phyloP scores from a whole-genome alignment of 2,329 filamentous ascomycete species.

The Aspergillus quadricinctus region DNA sequence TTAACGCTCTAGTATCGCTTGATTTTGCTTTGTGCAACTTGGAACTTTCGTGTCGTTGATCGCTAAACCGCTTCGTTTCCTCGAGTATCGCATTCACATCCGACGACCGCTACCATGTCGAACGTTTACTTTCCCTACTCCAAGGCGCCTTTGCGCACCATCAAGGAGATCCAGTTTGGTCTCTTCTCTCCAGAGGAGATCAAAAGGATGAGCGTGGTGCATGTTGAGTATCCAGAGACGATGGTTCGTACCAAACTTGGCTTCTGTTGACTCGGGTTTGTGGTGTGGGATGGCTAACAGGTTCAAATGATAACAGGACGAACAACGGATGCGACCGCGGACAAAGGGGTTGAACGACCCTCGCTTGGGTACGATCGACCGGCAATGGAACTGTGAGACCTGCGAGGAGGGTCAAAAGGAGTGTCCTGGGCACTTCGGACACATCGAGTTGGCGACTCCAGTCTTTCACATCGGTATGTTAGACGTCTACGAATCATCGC shows the following conservation, averaged over 20 bases:
- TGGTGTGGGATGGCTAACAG: constrained; percentile 16
- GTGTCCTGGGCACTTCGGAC: constrained; percentile 96
- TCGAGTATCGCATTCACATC: constrained; percentile 11
- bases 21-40: constrained; percentile 8
- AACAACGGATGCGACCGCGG: constrained; percentile 84
- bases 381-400: constrained; percentile 91
- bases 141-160: constrained; percentile 91
- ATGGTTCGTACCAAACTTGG: constrained; percentile 57
- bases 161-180: constrained; percentile 99
- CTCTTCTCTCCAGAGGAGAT: constrained; percentile 97
- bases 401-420: constrained; percentile 94
- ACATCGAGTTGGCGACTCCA: constrained; percentile 94
- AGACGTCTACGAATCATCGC: constrained; percentile 1
- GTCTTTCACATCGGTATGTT: constrained; percentile 75
- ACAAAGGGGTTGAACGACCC: constrained; percentile 93
- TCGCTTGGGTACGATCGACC: constrained; percentile 91
- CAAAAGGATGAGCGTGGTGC: constrained; percentile 95
- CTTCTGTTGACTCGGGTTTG: neutral
- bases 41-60: constrained; percentile 11
- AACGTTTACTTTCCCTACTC: constrained; percentile 88
- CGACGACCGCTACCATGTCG: constrained; percentile 64
- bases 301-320: constrained; percentile 53
- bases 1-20: constrained; percentile 5
- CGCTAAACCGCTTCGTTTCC: constrained; percentile 2
- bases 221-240: constrained; percentile 97